phyloP scores from a whole-genome alignment of 352 stramenopile genomes.

The Phytophthora niederhauseri region DNA sequence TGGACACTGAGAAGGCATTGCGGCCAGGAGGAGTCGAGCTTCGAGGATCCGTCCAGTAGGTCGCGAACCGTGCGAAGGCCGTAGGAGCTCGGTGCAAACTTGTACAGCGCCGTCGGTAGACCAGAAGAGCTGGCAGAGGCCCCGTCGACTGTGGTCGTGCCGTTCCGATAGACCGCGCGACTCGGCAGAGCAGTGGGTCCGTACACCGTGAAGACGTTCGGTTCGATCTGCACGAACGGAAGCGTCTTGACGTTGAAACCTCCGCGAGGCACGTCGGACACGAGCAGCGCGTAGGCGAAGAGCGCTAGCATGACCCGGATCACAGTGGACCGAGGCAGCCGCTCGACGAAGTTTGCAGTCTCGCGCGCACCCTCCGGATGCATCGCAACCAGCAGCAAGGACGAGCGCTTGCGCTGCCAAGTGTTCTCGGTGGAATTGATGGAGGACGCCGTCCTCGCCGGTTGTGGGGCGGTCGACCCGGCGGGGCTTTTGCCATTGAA shows the following conservation, averaged over 20 bases:
- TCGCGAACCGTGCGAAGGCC: conserved; percentile 47
- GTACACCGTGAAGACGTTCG: conserved; percentile 57
- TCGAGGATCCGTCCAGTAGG: conserved; percentile 23
- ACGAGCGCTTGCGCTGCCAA: conserved; percentile 33
- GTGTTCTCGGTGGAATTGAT: conserved; percentile 5
- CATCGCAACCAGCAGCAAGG: conserved; percentile 28
- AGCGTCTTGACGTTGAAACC: conserved; percentile 46
- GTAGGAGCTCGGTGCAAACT: conserved; percentile 55
- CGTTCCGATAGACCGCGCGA: conserved; percentile 33
- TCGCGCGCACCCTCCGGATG: conserved; percentile 26
- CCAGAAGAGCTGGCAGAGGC: conserved; percentile 4
- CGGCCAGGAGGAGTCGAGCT: conserved; percentile 21
- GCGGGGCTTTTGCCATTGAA: conserved; percentile 2
- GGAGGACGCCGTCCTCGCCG: conserved; percentile 11
- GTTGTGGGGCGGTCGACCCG: not conserved
- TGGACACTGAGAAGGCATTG: conserved; percentile 33
- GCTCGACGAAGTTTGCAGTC: conserved; percentile 21
- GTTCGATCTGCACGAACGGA: conserved; percentile 52
- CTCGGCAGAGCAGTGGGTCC: conserved; percentile 42
- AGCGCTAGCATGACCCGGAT: conserved; percentile 45
- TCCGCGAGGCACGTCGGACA: conserved; percentile 49
- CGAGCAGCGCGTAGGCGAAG: conserved; percentile 50
- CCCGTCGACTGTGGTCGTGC: conserved; percentile 17
- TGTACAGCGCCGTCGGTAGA: conserved; percentile 40
- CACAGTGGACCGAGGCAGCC: conserved; percentile 16